These are phyloP conservation scores for Drechslerella dactyloides DNA, from an alignment of 2,329 filamentous ascomycete species.

Conservation along the genomic window DNA sequence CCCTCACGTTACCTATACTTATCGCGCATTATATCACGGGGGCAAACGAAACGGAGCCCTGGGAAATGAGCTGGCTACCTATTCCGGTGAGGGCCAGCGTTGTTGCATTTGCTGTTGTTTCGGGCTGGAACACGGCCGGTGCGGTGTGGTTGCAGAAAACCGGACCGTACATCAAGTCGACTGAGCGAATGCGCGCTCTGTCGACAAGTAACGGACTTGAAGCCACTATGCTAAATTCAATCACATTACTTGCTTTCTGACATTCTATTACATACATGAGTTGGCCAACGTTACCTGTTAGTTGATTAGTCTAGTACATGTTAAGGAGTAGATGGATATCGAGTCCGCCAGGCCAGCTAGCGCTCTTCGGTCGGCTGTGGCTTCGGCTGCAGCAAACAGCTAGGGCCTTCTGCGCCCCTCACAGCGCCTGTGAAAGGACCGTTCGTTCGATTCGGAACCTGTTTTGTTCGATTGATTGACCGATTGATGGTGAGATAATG, in stretches of 20 bases:
- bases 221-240: background rate
- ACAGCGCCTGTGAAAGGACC: background rate
- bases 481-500: conserved; percentile 16
- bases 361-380: conserved; percentile 36
- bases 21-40: conserved; percentile 1
- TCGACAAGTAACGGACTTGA: background rate
- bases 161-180: background rate
- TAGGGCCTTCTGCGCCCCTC: background rate
- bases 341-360: background rate
- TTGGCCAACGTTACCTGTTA: conserved; percentile 9
- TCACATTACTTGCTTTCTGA: background rate
- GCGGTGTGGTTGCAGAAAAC: background rate
- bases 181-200: background rate
- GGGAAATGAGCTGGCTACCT: background rate
- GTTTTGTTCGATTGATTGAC: background rate
- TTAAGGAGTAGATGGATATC: background rate
- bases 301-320: background rate
- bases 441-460: background rate
- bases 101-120: background rate
- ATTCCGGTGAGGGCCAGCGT: background rate
- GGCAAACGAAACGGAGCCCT: background rate
- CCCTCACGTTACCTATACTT: background rate
- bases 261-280: conserved; percentile 15
- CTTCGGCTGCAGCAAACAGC: conserved; percentile 23
- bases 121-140: background rate